These are phyloP conservation scores for Litsea cubeba DNA, from an alignment of 164 flowering plant genomes.

Conservation along the genomic window DNA sequence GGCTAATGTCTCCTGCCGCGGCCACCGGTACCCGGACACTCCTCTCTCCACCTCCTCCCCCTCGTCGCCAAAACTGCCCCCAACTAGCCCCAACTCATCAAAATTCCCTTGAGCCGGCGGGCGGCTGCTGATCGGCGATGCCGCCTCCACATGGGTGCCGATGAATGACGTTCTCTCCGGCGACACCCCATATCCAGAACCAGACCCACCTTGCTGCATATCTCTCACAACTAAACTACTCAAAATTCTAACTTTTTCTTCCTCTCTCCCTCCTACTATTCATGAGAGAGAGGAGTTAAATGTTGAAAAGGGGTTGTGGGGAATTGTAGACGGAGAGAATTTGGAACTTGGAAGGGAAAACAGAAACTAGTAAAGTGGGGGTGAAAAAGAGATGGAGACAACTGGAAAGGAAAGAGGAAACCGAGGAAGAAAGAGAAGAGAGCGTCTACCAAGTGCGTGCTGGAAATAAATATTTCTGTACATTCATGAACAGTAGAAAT, in stretches of 20 bases:
- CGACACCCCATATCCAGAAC: slow-evolving; percentile 28
- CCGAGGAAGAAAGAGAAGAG: slow-evolving; percentile 5
- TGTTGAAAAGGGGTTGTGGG: not conserved
- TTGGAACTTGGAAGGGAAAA: slow-evolving; percentile 13
- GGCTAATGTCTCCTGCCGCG: slow-evolving; percentile 90
- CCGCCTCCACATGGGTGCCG: slow-evolving; percentile 18
- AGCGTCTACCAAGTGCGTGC: slow-evolving; percentile 34
- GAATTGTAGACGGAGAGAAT: slow-evolving; percentile 6
- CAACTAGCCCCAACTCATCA: slow-evolving; percentile 30
- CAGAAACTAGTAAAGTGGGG: slow-evolving; percentile 17
- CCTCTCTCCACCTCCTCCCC: slow-evolving; percentile 39
- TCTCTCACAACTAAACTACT: not conserved
- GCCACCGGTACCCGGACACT: slow-evolving; percentile 62
- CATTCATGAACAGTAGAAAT: not conserved
- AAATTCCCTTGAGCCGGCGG: slow-evolving; percentile 36
- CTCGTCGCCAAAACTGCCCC: slow-evolving; percentile 9
- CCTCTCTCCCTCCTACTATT: slow-evolving; percentile 2
- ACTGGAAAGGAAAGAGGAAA: slow-evolving; percentile 39
- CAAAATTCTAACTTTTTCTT: not conserved
- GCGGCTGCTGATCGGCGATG: slow-evolving; percentile 41
- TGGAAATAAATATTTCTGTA: slow-evolving; percentile 9
- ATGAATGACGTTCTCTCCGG: slow-evolving; percentile 25
- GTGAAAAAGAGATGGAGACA: slow-evolving; percentile 21
- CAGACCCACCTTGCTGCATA: slow-evolving; percentile 46
- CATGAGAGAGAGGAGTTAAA: slow-evolving; percentile 9